Evolutionary conservation across 768 basidiomycete genomes (phyloP).

Genomic region (Agaricus blazei): DNA sequence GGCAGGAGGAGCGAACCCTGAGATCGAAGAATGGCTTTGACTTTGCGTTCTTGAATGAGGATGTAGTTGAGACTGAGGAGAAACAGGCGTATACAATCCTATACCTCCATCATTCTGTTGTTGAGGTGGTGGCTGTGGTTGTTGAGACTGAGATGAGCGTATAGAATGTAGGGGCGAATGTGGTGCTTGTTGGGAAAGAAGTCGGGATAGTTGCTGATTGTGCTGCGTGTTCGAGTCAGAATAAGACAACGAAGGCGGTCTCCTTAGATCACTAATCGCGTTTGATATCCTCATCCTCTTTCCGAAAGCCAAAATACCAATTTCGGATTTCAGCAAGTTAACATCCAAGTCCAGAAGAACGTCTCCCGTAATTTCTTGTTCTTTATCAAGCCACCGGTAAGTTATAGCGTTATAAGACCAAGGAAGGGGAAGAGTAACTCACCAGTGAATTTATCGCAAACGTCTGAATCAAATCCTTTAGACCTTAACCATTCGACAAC

Average conservation of each 20-base stretch:
- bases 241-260: conserved; percentile 60
- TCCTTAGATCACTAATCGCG: conserved; percentile 83
- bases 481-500: conserved; percentile 84
- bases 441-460: conserved; percentile 87
- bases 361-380: conserved; percentile 98
- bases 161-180: too few species aligned
- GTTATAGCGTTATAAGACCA: too few species aligned
- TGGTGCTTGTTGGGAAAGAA: too few species aligned
- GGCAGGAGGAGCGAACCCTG: conserved; percentile 16
- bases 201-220: background rate
- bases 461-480: conserved; percentile 81
- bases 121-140: conserved; percentile 15
- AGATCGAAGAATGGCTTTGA: conserved; percentile 40
- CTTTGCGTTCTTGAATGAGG: conserved; percentile 41
- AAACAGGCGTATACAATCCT: conserved; percentile 26
- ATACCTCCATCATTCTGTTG: conserved; percentile 11
- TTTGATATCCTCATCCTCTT: conserved; percentile 92
- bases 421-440: conserved; percentile 18
- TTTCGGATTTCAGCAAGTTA: conserved; percentile 85
- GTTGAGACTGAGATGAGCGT: conserved; percentile 13
- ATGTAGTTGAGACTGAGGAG: conserved; percentile 18
- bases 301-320: conserved; percentile 91
- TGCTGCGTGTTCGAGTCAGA: conserved; percentile 31
- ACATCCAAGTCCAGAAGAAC: conserved; percentile 92
- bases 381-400: conserved; percentile 32